phyloP scores from a whole-genome alignment of 495 filamentous ascomycete genomes.

The Penicillium atrosanguineum region DNA sequence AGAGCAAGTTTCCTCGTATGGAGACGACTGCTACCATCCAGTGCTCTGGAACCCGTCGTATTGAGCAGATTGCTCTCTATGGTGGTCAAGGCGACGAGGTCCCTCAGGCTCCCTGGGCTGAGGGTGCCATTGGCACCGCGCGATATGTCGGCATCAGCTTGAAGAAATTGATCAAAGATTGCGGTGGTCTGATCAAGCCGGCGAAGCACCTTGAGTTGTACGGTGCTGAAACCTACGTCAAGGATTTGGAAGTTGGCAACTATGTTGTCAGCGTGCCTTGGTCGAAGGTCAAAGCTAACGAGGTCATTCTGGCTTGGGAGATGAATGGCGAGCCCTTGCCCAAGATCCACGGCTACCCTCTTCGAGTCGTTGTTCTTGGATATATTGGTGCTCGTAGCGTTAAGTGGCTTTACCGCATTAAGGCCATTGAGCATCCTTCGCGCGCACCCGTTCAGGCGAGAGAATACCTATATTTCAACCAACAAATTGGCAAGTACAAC shows the following conservation, averaged over 20 bases:
- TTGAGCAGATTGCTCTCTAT: slow-evolving; percentile 64
- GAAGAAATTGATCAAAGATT: slow-evolving; percentile 65
- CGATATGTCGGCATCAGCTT: slow-evolving; percentile 59
- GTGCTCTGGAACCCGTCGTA: slow-evolving; percentile 65
- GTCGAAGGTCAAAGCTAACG: slow-evolving; percentile 61
- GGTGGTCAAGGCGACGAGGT: slow-evolving; percentile 67
- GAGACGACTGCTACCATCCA: slow-evolving; percentile 59
- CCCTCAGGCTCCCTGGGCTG: slow-evolving; percentile 65
- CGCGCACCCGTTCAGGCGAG: slow-evolving; percentile 39
- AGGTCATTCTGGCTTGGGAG: slow-evolving; percentile 68
- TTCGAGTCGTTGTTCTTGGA: slow-evolving; percentile 60
- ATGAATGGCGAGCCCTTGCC: slow-evolving; percentile 69
- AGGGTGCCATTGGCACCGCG: slow-evolving; percentile 66
- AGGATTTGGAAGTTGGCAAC: slow-evolving; percentile 58
- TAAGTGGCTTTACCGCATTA: slow-evolving; percentile 45
- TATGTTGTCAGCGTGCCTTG: slow-evolving; percentile 63
- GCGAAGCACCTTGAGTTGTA: slow-evolving; percentile 62
- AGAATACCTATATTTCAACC: slow-evolving; percentile 50
- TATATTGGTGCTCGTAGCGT: slow-evolving; percentile 52
- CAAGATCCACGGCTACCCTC: slow-evolving; percentile 61
- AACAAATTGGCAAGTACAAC: slow-evolving; percentile 34
- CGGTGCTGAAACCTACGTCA: slow-evolving; percentile 68
- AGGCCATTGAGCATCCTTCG: slow-evolving; percentile 39
- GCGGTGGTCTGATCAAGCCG: slow-evolving; percentile 54
- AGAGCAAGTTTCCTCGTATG: slow-evolving; percentile 53